A percentile compares a stretch with the other conserved stretches of the same genome.
These are phyloP conservation scores for Eragrostis nindensis DNA, from an alignment of 176 grass and related monocot genomes.

Conservation along the genomic window DNA sequence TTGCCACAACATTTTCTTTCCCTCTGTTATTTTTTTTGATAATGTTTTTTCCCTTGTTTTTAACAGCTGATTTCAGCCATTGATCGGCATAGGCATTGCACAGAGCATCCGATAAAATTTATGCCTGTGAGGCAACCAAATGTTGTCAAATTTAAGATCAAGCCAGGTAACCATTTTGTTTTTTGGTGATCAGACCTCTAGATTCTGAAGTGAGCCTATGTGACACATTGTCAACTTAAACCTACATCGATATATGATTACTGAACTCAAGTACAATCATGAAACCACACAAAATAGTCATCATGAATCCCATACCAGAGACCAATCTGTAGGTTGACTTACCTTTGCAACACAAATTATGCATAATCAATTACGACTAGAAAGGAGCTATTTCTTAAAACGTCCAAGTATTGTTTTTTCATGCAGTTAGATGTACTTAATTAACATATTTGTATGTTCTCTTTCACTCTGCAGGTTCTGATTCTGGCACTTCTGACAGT, in stretches of 20 bases:
- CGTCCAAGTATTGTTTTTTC: neutral
- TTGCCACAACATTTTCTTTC: neutral
- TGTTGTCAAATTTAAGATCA: slow-evolving; percentile 96
- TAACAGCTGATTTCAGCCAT: slow-evolving; percentile 87
- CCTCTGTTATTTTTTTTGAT: slow-evolving; percentile 4
- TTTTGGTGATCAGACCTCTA: neutral
- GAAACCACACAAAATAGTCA: neutral
- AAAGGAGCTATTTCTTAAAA: slow-evolving; percentile 11
- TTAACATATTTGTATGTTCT: neutral
- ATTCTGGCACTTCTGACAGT: slow-evolving; percentile 57
- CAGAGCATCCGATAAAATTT: slow-evolving; percentile 99
- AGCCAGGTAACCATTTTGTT: slow-evolving; percentile 67
- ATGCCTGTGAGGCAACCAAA: slow-evolving; percentile 84
- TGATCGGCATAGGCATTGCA: slow-evolving; percentile 81
- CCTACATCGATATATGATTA: neutral
- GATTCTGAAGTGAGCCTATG: slow-evolving; percentile 28
- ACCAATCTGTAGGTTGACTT: neutral
- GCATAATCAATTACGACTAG: neutral
- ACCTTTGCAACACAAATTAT: neutral
- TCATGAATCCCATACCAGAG: neutral
- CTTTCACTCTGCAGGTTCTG: slow-evolving; percentile 55
- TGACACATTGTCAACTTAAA: slow-evolving; percentile 8
- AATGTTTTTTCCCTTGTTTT: slow-evolving; percentile 7
- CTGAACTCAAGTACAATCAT: neutral
- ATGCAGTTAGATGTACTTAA: neutral